phyloP scores from a whole-genome alignment of 495 filamentous ascomycete genomes.

The Podospora pseudocomata region DNA sequence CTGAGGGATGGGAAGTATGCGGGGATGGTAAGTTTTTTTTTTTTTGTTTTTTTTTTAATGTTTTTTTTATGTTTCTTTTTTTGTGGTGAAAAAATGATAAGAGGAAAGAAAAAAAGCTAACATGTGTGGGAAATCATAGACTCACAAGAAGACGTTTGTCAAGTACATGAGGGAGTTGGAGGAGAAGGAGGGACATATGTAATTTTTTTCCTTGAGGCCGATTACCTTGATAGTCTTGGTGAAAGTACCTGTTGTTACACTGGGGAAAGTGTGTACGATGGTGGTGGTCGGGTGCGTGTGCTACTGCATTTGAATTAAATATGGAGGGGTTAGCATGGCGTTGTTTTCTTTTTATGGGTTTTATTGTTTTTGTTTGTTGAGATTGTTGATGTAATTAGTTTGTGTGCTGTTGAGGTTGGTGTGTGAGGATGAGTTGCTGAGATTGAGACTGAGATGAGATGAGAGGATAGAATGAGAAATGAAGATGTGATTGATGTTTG shows the following conservation, averaged over 20 bases:
- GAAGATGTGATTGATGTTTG: not conserved
- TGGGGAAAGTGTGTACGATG: not conserved
- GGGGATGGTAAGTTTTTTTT: conserved; percentile 63
- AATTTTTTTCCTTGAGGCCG: not conserved
- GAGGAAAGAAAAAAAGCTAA: conserved; percentile 17
- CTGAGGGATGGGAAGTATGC: conserved; percentile 78
- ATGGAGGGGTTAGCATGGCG: not conserved
- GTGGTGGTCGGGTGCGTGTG: not conserved
- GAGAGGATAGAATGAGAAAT: not conserved
- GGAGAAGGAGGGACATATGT: conserved; percentile 45
- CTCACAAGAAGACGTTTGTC: conserved; percentile 95
- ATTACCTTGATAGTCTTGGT: too few species aligned
- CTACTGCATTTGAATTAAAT: not conserved
- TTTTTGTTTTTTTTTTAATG: conserved; percentile 18
- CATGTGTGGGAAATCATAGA: conserved; percentile 34
- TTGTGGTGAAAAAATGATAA: not conserved
- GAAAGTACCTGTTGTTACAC: not conserved
- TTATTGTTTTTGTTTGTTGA: not conserved
- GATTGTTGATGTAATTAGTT: not conserved
- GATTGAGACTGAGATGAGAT: not conserved
- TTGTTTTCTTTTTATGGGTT: not conserved
- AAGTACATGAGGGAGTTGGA: conserved; percentile 85
- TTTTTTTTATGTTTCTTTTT: not conserved
- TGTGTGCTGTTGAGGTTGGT: not conserved
- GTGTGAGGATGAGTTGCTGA: not conserved